Percentiles rank a stretch among this genome's conserved stretches.
phyloP scores from a whole-genome alignment of 1,284 basidiomycete genomes.

The Leucoagaricus sp. region DNA sequence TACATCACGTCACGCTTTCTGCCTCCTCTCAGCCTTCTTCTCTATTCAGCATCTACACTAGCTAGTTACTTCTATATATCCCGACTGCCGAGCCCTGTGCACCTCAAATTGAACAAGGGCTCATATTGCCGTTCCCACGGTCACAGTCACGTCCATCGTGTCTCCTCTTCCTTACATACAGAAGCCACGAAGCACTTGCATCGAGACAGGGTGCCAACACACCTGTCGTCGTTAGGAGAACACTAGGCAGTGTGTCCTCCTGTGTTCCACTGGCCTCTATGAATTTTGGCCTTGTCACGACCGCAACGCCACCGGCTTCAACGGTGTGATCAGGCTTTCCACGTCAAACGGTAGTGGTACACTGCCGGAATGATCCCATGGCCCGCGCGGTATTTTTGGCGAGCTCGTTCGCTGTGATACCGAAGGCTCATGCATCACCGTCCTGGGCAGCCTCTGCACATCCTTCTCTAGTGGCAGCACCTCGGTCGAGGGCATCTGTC shows the following conservation, averaged over 20 bases:
- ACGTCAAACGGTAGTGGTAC: slow-evolving; percentile 46
- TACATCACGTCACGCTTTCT: slow-evolving; percentile 4
- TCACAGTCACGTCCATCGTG: slow-evolving; percentile 14
- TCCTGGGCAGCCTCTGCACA: background rate
- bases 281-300: slow-evolving; percentile 25
- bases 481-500: slow-evolving; percentile 2
- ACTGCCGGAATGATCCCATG: slow-evolving; percentile 58
- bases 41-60: background rate
- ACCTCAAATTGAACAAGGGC: background rate
- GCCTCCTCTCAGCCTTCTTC: background rate
- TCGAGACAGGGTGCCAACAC: background rate
- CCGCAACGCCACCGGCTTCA: slow-evolving; percentile 49
- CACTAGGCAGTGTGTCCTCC: background rate
- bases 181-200: slow-evolving; percentile 4
- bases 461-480: background rate
- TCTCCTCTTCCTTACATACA: slow-evolving; percentile 1
- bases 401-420: slow-evolving; percentile 8
- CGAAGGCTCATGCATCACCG: background rate
- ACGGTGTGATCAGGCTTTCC: slow-evolving; percentile 44
- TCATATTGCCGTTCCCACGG: background rate
- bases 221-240: slow-evolving; percentile 2
- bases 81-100: background rate
- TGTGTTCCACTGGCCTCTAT: slow-evolving; percentile 3
- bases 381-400: slow-evolving; percentile 39
- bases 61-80: background rate